Conservation (phyloP, 139 green algal species). For the Picochlorum sp. region DNA sequence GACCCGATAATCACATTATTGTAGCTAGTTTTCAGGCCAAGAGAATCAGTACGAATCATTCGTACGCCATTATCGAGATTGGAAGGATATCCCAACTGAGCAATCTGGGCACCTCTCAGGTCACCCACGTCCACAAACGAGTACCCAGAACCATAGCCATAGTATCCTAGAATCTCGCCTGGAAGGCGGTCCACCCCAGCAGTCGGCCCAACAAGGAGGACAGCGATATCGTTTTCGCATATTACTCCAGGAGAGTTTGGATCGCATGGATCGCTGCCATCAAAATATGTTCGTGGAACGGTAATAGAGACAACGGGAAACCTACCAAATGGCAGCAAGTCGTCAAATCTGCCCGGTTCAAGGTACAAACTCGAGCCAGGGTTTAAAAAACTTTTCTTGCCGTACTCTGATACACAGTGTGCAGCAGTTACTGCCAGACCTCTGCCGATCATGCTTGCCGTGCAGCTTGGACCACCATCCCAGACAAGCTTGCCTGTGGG, state of each 20-base stretch:
- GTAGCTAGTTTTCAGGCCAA: neutral
- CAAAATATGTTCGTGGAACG: neutral
- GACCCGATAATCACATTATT: neutral
- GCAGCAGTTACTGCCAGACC: too few relatives aligned
- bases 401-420: too few relatives aligned
- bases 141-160: neutral
- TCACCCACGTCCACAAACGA: neutral
- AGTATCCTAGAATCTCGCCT: neutral
- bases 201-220: neutral
- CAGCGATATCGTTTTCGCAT: neutral
- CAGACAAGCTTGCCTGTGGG: too few relatives aligned
- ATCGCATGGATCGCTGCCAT: neutral
- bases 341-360: too few relatives aligned
- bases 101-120: neutral
- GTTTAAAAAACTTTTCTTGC: too few relatives aligned
- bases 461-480: too few relatives aligned
- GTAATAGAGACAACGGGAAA: neutral
- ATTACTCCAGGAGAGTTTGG: neutral
- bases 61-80: neutral
- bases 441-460: too few relatives aligned
- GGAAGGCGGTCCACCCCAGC: neutral
- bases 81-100: neutral
- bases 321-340: neutral
- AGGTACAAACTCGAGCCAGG: too few relatives aligned
- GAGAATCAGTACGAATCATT: slow-evolving; percentile 1